Base-by-base conservation (phyloP, 2,329 filamentous ascomycete species). In the Aspergillus sp. region DNA sequence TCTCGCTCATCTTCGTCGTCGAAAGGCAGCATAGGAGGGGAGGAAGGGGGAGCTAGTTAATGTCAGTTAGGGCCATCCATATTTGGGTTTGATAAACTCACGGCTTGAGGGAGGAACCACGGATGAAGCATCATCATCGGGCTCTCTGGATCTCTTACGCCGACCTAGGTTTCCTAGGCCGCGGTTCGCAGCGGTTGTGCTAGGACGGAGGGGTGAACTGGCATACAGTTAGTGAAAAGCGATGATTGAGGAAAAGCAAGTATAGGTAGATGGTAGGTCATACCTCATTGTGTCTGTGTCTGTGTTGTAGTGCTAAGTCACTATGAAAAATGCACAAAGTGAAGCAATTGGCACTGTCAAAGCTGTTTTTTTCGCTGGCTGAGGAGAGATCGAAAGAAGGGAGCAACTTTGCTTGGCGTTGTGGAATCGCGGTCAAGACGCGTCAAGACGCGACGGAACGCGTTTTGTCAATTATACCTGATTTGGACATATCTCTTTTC, bases 171-270 rank as follows among this genome's bases (percentile, higher is more conserved):
- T 80, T 19, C 79, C 78, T 60, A 84, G 76, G 57, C 92, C 91
- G 69, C 92, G 88, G 79, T 96, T 97, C 71, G 89, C 92, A 67
- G 93, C 93, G 63, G 89, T 88, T 83, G 91, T 90, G 79, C 89
- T 92, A 69, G 88, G 85, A 77, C 90, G 89, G 64, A 96, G 84
- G 75, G 93, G 93, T 76, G 92, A 96, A 83, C 91, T 96, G 74
- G 52, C 19, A 60, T 28, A 57, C 3, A 57, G 62, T 34, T 54
- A 58, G 48, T 50, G 22, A 23, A 7, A 57, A 34, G 17, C 11
- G 17, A 38, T 9, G 17, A 47, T 52, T 46, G 60, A 31, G 22
- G 38, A 60, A 59, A 17, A n/a, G 9, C 3, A 13, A 9, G 8
- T n/a, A 11, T 22, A 49, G 15, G 23, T 15, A 4, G 23, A 59